These are phyloP conservation scores for Xerocomus minutiporus DNA, from an alignment of 1,284 basidiomycete genomes.

Conservation along the genomic window DNA sequence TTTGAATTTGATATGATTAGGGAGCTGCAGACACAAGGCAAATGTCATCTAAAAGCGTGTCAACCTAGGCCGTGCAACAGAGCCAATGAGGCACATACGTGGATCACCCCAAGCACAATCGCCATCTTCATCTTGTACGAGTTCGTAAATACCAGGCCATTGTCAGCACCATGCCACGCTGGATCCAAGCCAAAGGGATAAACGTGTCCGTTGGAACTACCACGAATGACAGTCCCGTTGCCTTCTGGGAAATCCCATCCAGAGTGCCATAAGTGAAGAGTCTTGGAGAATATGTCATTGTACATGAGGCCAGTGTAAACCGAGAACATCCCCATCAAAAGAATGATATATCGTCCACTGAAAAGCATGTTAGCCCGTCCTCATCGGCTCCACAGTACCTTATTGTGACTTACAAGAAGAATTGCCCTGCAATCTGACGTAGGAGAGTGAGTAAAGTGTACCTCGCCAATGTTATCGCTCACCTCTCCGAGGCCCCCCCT, in stretches of 20 bases:
- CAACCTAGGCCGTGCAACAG: slow-evolving; percentile 9
- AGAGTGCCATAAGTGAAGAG: slow-evolving; percentile 83
- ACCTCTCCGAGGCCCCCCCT: slow-evolving; percentile 80
- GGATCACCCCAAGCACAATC: slow-evolving; percentile 93
- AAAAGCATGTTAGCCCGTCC: slow-evolving; percentile 16
- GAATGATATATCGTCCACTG: slow-evolving; percentile 96
- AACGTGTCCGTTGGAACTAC: slow-evolving; percentile 56
- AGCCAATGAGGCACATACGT: slow-evolving; percentile 54
- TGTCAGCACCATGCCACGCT: slow-evolving; percentile 92
- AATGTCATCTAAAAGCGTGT: slow-evolving; percentile 83
- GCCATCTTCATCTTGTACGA: slow-evolving; percentile 99
- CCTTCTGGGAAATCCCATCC: slow-evolving; percentile 79
- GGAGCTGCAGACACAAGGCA: slow-evolving; percentile 91
- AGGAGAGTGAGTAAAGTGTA: slow-evolving; percentile 13
- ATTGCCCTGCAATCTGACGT: slow-evolving; percentile 75
- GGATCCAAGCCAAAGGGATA: slow-evolving; percentile 97
- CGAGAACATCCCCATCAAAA: slow-evolving; percentile 95
- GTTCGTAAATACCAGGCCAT: slow-evolving; percentile 91
- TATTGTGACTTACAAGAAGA: slow-evolving; percentile 77
- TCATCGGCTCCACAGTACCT: slow-evolving; percentile 4
- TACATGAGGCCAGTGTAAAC: slow-evolving; percentile 97
- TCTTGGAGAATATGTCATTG: slow-evolving; percentile 98
- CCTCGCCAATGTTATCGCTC: slow-evolving; percentile 20
- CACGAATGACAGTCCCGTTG: slow-evolving; percentile 44
- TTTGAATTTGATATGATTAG: slow-evolving; percentile 93